phyloP scores from a whole-genome alignment of 140 eudicot species.

The Senecio squalidus region DNA sequence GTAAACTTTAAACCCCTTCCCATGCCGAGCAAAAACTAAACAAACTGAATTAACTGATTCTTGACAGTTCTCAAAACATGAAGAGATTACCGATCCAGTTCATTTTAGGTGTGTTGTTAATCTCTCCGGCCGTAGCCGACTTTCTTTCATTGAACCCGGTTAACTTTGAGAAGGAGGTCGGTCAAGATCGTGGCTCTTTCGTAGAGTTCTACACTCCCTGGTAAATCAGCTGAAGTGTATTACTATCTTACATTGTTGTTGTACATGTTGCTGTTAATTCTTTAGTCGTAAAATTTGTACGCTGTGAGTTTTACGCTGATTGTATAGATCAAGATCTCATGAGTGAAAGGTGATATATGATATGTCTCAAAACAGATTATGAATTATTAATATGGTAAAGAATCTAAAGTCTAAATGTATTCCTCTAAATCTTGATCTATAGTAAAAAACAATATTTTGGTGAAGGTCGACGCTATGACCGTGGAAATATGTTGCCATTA shows the following conservation, averaged over 20 bases:
- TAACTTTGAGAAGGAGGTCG: conserved; percentile 75
- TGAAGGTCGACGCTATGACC: too few species aligned
- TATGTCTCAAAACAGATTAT: too few species aligned
- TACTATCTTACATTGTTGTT: not conserved
- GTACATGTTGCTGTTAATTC: too few species aligned
- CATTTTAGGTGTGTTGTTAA: conserved; percentile 26
- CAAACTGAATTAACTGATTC: conserved; percentile 5
- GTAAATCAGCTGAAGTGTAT: conserved; percentile 7
- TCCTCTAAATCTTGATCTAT: too few species aligned
- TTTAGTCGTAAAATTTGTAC: not conserved
- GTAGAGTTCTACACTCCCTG: conserved; percentile 94
- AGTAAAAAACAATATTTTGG: too few species aligned
- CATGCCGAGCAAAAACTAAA: not conserved
- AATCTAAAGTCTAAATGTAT: too few species aligned
- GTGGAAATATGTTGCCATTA: too few species aligned
- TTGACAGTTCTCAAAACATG: conserved; percentile 19
- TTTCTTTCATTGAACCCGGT: conserved; percentile 58
- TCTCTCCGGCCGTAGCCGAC: conserved; percentile 44
- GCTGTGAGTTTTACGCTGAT: too few species aligned
- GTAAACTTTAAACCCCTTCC: too few species aligned
- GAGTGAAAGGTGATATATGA: too few species aligned
- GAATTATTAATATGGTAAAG: too few species aligned
- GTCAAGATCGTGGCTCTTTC: conserved; percentile 80
- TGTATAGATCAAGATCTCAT: too few species aligned
- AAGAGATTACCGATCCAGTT: conserved; percentile 42